A percentile compares a stretch with the other conserved stretches of the same genome.
Evolutionary conservation across 208 protist genomes (phyloP).

Genomic region (Trypanosoma grayi): DNA sequence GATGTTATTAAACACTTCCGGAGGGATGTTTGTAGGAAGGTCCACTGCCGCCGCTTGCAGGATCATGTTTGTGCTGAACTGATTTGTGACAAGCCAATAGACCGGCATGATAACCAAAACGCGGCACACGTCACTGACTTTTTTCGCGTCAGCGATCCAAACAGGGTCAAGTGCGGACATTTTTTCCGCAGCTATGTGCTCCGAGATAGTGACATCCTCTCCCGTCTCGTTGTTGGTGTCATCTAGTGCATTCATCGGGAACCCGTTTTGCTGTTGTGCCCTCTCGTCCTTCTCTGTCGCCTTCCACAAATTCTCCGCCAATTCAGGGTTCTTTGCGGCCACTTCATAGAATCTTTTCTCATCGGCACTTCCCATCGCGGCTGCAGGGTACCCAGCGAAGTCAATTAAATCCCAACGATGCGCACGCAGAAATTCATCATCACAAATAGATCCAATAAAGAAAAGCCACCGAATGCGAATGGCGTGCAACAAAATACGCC

Average conservation of each 20-base stretch:
- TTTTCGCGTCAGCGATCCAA: slow-evolving; percentile 41
- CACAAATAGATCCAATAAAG: slow-evolving; percentile 20
- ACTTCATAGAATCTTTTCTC: not conserved
- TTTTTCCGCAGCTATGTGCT: not conserved
- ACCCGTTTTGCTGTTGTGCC: not conserved
- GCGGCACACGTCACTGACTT: slow-evolving; percentile 37
- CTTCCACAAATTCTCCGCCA: not conserved
- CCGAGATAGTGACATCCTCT: not conserved
- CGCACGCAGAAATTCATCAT: slow-evolving; percentile 13
- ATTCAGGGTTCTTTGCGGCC: not conserved
- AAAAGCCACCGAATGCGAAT: slow-evolving; percentile 25
- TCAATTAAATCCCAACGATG: slow-evolving; percentile 16
- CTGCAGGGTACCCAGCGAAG: not conserved
- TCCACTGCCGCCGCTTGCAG: slow-evolving; percentile 40
- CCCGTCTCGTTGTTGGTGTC: not conserved
- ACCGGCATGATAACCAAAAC: slow-evolving; percentile 57
- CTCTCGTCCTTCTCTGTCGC: not conserved
- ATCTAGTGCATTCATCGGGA: not conserved
- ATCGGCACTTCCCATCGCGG: not conserved
- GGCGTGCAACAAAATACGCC: slow-evolving; percentile 39
- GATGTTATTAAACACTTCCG: slow-evolving; percentile 73
- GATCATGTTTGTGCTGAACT: slow-evolving; percentile 74
- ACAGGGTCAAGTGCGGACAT: not conserved
- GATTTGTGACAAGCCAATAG: slow-evolving; percentile 70
- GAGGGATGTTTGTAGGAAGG: slow-evolving; percentile 35